These are phyloP conservation scores for Ogataea saltuana DNA, from an alignment of 805 yeast genomes.

Conservation along the genomic window DNA sequence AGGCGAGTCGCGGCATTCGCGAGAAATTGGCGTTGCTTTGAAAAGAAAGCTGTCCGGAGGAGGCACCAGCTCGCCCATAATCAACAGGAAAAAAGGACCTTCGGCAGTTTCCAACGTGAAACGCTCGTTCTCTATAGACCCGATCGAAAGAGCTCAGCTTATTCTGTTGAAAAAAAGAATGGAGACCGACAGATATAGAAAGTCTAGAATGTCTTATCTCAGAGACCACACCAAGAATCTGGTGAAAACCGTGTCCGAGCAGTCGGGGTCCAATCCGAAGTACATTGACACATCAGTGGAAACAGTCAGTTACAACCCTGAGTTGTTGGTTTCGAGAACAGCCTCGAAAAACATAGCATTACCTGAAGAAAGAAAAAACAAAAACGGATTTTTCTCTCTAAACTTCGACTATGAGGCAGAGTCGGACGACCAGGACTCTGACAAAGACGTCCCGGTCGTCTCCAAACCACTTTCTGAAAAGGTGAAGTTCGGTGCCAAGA, in stretches of 20 bases:
- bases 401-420: constrained; percentile 19
- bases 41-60: constrained; percentile 10
- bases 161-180: constrained; percentile 35
- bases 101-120: neutral
- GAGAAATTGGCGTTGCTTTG: neutral
- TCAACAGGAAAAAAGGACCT: neutral
- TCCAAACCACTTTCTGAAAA: constrained; percentile 23
- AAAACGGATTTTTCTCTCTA: constrained; percentile 27
- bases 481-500: constrained; percentile 25
- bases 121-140: constrained; percentile 28
- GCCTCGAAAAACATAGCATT: constrained; percentile 7
- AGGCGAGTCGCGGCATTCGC: neutral
- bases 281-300: constrained; percentile 28
- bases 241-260: constrained; percentile 15
- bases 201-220: constrained; percentile 46
- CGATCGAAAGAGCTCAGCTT: constrained; percentile 35
- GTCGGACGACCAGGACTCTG: constrained; percentile 10
- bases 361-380: constrained; percentile 28
- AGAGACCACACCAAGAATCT: constrained; percentile 35
- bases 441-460: constrained; percentile 6
- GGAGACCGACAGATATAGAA: constrained; percentile 49
- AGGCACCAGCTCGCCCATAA: constrained; percentile 4
- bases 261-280: constrained; percentile 15
- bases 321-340: constrained; percentile 1
- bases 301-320: constrained; percentile 19